Evolutionary conservation across 2,329 filamentous ascomycete genomes (phyloP), one percentile per base, ranked within the genome.

Genomic region (Phyllachora maydis): DNA sequence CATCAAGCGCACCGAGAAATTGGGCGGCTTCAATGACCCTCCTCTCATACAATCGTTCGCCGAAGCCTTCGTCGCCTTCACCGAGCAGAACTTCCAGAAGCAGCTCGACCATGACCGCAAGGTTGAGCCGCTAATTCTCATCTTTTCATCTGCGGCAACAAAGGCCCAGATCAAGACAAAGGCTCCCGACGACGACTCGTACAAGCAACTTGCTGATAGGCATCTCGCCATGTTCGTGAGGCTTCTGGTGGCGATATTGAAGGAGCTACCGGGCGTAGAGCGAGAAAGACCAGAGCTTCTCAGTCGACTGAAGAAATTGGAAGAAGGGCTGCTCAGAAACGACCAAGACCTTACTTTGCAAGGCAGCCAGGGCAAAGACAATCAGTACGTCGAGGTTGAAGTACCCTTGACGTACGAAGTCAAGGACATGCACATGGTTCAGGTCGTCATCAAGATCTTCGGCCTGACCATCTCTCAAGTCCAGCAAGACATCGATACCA

Each of bases 171-270:
- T 78, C 36, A 36, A 79, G 44, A 65, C 74, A 25, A 77, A 77
- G 46, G 49, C 65, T 1, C 59, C 69, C 0, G 75, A 76, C 22
- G 85, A 95, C 45, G 81, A 91, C 43, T 65, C 67, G 25, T 93
- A 81, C 77, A 92, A 88, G 50, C 56, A 76, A 28, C 68, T 95
- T 49, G 82, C 91, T 11, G 88, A 98, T 46, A 69, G 85, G 26
- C 88, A 98, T 46, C 72, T 95, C 27, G 88, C 88, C 23, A 64
- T 98, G 29, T 98, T 98, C 43, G 74, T 98, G 32, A 71, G 88
- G 23, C 59, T 98, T 23, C 67, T 92, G 37, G 72, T 69, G 36
- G 67, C 69, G 32, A 78, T 82, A 11, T 52, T 95, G 33, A 75
- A 73, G 37, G 75, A 82, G 34, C 68, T 88, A 34, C n/a, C n/a